Evolutionary conservation across 768 basidiomycete species (phyloP).

Genomic region (Boletus reticuloceps): DNA sequence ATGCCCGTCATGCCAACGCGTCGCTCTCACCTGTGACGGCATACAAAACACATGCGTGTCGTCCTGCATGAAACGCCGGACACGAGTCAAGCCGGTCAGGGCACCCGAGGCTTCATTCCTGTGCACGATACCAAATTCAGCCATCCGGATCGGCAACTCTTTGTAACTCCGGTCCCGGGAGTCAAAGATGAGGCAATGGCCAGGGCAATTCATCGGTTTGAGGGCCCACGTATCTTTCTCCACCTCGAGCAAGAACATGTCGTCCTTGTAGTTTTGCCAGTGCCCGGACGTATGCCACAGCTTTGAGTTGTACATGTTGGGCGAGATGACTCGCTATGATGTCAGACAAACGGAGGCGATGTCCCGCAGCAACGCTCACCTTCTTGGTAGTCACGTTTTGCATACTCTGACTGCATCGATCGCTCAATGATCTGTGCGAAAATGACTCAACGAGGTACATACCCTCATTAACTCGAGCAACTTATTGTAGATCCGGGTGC

Average conservation of each 20-base stretch:
- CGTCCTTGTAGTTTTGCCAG: slow-evolving; percentile 97
- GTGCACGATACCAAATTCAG: slow-evolving; percentile 97
- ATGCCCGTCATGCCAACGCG: neutral
- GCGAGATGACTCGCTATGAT: slow-evolving; percentile 75
- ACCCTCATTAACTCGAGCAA: slow-evolving; percentile 89
- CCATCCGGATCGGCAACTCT: slow-evolving; percentile 96
- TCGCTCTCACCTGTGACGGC: slow-evolving; percentile 71
- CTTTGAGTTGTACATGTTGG: slow-evolving; percentile 95
- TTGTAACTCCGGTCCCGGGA: slow-evolving; percentile 90
- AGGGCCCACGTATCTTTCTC: slow-evolving; percentile 96
- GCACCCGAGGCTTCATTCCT: slow-evolving; percentile 96
- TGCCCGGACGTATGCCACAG: slow-evolving; percentile 99
- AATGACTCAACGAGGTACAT: slow-evolving; percentile 29
- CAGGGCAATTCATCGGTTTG: slow-evolving; percentile 99
- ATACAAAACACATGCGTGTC: slow-evolving; percentile 99
- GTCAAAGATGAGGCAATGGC: slow-evolving; percentile 95
- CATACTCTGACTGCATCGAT: slow-evolving; percentile 73
- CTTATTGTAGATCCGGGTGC: slow-evolving; percentile 94
- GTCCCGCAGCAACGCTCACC: slow-evolving; percentile 39
- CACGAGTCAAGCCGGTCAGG: slow-evolving; percentile 87
- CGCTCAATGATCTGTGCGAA: slow-evolving; percentile 2
- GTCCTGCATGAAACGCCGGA: slow-evolving; percentile 94
- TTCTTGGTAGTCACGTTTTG: slow-evolving; percentile 94
- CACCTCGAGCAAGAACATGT: slow-evolving; percentile 93
- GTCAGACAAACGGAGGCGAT: slow-evolving; percentile 5